Evolutionary conservation across 805 yeast species (phyloP), one percentile per base, ranked within the genome.

Genomic region (Monosporozyma solicola): DNA sequence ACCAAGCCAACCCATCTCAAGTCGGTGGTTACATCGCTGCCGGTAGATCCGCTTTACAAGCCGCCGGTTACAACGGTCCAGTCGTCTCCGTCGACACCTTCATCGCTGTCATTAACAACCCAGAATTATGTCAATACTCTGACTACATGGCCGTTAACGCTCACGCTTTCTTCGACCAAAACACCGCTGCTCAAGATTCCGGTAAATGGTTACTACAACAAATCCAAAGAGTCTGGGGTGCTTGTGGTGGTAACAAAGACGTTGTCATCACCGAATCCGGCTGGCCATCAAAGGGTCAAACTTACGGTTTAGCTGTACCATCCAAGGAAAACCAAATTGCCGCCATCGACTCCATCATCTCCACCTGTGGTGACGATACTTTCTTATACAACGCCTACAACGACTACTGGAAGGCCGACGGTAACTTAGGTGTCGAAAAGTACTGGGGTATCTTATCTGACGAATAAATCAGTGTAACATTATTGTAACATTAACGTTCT

Each of bases 91-190:
- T 89, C 64, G 99, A 94, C 77, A 92, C 98, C 60, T 92, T 89
- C 75, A 85, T 91, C 74, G 97, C 98, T 64, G 84, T 86, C 69
- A 84, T 91, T 71, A 81, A 85, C 84, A 89, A 94, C 90, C 96
- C 97, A 64, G 92, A 75, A 53, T 83, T 94, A 70, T 92, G 99
- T 80, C 76, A 78, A 39, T 68, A 72, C 71, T 86, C 96, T 54
- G 99, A 94, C 78, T 92, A 89, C 84, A 77, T 89, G 73, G 97
- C 97, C 56, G 85, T 87, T 72, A 94, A 92, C 76, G 97, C 97
- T 62, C 99, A 94, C 73, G 89, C 97, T 64, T 94, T 79, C 90
- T 94, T 94, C 70, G 99, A 92, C 72, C 90, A 92, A 74, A 72
- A 78, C 73, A 80, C 85, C 64, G 76, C 76, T 58, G 94, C 97